Base-by-base conservation (phyloP, 768 basidiomycete species). In the Rhizopogon vinicolor region DNA sequence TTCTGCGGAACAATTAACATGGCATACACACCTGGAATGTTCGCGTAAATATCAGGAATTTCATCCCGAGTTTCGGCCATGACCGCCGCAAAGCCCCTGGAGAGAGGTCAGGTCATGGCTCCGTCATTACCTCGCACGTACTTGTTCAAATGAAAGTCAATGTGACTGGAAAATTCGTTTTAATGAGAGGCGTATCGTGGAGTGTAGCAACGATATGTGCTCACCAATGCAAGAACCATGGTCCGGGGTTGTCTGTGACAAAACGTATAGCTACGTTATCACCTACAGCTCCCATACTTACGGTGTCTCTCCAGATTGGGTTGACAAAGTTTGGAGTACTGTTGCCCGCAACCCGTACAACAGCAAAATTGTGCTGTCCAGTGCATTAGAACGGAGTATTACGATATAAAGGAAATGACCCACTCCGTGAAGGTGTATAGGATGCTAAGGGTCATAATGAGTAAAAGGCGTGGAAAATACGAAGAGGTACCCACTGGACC, bases 201-300 rank as follows among this genome's bases (percentile, higher is more conserved):
- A 28, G 51, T 33, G 9, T 33, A 12, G 13, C n/a, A 6, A 37
- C 18, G 43, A 41, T 12, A 8, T 18, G 8, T 48, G 39, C 62
- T 51, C 39, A 66, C 69, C 70, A 79, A 58, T 79, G 79, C 31
- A 79, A 57, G 59, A 79, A 71, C 80, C 83, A 85, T 3, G 80
- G 79, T 10, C 87, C 87, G 3, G 85, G 77, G 66, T 88, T 88
- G 62, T 88, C 79, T 3, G 85, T 85, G 25, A 70, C 62, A 68
- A 85, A 87, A 37, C 85, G 78, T 51, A 89, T 71, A 3, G 78
- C 78, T 29, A 80, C 77, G 62, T 78, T 68, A 65, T 78, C 67
- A 0, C 54, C 56, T 67, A 78, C 61, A 2, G 56, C 61, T n/a
- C 70, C 68, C 61, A 68, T 71, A 41, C 64, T 71, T 31, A 69